These are phyloP conservation scores for Yamadazyma atmosphaerica DNA, from an alignment of 1,139 yeast genomes.

Conservation along the genomic window DNA sequence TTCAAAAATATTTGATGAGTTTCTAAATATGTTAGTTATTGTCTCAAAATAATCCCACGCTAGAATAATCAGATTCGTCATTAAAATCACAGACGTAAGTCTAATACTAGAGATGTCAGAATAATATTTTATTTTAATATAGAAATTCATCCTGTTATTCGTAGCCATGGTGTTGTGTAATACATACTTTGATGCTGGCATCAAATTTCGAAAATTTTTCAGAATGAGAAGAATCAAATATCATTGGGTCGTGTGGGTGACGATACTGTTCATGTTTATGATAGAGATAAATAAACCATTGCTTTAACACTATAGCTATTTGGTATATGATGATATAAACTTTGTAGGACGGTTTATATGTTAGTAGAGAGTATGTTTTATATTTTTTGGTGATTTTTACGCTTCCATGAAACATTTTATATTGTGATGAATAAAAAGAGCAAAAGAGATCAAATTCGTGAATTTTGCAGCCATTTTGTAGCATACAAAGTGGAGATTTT, in stretches of 20 bases:
- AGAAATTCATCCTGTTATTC: constrained; percentile 36
- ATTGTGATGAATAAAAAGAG: too few species aligned
- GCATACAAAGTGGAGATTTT: not conserved
- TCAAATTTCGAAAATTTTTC: constrained; percentile 2
- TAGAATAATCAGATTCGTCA: constrained; percentile 3
- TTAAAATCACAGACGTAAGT: constrained; percentile 51
- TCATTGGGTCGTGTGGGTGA: not conserved
- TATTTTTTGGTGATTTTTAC: not conserved
- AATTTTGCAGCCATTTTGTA: not conserved
- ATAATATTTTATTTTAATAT: constrained; percentile 46
- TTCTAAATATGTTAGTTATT: constrained; percentile 1
- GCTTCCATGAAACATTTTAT: not conserved
- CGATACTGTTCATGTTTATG: too few species aligned
- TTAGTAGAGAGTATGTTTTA: not conserved
- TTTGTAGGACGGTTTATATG: too few species aligned
- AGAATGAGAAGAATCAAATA: not conserved
- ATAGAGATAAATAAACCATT: too few species aligned
- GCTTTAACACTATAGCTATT: too few species aligned
- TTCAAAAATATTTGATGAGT: too few species aligned
- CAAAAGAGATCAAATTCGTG: too few species aligned
- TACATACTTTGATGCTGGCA: too few species aligned
- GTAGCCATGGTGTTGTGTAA: not conserved
- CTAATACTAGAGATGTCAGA: constrained; percentile 79
- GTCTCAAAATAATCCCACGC: not conserved
- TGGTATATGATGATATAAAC: too few species aligned